Percentiles rank a stretch among this genome's conserved stretches.
phyloP scores from a whole-genome alignment of 345 rosid species.

The Sapria himalayana region DNA sequence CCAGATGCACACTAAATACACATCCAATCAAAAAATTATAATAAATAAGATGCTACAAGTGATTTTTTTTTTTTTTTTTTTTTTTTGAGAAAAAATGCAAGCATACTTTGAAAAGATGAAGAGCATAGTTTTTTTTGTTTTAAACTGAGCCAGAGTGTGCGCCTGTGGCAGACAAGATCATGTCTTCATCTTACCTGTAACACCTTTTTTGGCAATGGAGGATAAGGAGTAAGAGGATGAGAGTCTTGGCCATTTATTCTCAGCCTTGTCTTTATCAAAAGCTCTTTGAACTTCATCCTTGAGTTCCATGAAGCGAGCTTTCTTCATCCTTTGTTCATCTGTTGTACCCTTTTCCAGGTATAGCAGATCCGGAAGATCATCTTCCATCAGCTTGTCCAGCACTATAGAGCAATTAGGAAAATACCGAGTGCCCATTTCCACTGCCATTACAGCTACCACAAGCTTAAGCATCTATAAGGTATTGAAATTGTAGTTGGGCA shows the following conservation, averaged over 20 bases:
- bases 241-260: slow-evolving; percentile 25
- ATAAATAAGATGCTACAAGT: background rate
- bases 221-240: slow-evolving; percentile 45
- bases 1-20: too few species aligned
- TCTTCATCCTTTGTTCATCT: slow-evolving; percentile 44
- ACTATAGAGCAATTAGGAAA: slow-evolving; percentile 79
- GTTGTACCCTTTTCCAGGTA: slow-evolving; percentile 44
- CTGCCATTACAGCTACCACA: slow-evolving; percentile 18
- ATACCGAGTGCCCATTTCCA: slow-evolving; percentile 67
- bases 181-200: too few species aligned
- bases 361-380: slow-evolving; percentile 68
- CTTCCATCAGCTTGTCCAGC: slow-evolving; percentile 89
- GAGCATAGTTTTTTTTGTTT: slow-evolving; percentile 14
- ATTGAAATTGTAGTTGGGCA: too few species aligned
- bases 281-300: slow-evolving; percentile 73
- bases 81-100: background rate
- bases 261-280: slow-evolving; percentile 66
- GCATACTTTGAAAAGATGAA: background rate
- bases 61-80: background rate
- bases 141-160: too few species aligned
- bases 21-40: too few species aligned
- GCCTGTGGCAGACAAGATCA: too few species aligned
- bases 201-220: slow-evolving; percentile 19
- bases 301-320: slow-evolving; percentile 55
- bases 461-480: background rate